Evolutionary conservation across 2,329 filamentous ascomycete genomes (phyloP).

Genomic region (Tolypocladium cylindrosporum): DNA sequence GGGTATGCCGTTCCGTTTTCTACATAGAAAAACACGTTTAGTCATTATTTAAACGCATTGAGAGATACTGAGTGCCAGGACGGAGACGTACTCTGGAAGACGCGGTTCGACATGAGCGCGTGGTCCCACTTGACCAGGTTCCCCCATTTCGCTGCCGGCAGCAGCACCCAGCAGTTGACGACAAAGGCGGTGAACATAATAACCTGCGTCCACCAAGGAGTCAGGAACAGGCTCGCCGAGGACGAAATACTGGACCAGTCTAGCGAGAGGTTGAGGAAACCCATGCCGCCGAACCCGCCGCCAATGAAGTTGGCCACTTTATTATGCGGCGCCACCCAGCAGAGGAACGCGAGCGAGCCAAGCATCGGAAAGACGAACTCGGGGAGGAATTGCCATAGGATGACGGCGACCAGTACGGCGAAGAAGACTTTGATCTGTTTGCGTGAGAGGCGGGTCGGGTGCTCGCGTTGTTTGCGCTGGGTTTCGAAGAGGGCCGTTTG

Average conservation of each 20-base stretch:
- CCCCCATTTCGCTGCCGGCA: constrained; percentile 50
- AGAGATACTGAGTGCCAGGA: not conserved
- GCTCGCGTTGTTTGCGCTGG: constrained; percentile 39
- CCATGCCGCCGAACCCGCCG: constrained; percentile 51
- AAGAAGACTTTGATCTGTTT: constrained; percentile 50
- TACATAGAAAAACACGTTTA: not conserved
- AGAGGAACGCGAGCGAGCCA: constrained; percentile 49
- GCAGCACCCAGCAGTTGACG: constrained; percentile 45
- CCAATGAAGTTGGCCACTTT: constrained; percentile 50
- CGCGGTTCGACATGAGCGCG: constrained; percentile 47
- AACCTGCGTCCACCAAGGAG: constrained; percentile 50
- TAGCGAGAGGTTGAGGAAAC: constrained; percentile 47
- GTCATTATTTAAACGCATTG: not conserved
- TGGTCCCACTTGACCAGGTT: constrained; percentile 40
- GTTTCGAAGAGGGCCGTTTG: constrained; percentile 51
- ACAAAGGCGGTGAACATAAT: constrained; percentile 45
- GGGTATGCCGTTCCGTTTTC: constrained; percentile 25
- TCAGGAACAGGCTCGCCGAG: constrained; percentile 39
- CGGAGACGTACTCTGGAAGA: constrained; percentile 27
- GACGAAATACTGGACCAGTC: constrained; percentile 53
- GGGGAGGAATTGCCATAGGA: constrained; percentile 52
- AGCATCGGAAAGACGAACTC: constrained; percentile 51
- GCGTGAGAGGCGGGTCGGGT: constrained; percentile 35
- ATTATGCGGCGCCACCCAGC: constrained; percentile 52
- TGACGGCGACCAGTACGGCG: constrained; percentile 38